Percentiles rank a stretch among this genome's conserved stretches.
phyloP scores from a whole-genome alignment of 768 basidiomycete genomes.

The Dentipellis fragilis region DNA sequence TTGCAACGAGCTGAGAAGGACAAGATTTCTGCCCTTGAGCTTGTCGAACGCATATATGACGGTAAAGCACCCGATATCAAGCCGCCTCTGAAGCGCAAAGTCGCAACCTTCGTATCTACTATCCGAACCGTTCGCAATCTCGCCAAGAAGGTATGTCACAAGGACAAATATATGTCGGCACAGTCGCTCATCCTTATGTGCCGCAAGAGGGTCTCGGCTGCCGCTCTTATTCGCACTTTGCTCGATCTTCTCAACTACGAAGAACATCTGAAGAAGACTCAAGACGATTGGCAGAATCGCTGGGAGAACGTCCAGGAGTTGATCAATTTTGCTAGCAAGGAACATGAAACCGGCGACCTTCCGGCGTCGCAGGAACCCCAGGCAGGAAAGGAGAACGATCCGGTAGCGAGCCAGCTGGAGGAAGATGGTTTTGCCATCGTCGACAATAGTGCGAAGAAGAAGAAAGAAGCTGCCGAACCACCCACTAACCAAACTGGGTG shows the following conservation, averaged over 20 bases:
- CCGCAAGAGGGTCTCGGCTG: constrained; percentile 39
- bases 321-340: constrained; percentile 64
- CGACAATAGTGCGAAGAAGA: background rate
- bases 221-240: constrained; percentile 52
- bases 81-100: constrained; percentile 53
- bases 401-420: background rate
- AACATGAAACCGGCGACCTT: background rate
- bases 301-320: constrained; percentile 87
- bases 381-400: background rate
- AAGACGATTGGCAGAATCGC: constrained; percentile 63
- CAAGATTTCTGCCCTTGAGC: constrained; percentile 42
- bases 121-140: constrained; percentile 42
- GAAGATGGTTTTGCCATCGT: background rate
- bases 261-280: constrained; percentile 56
- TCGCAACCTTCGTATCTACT: constrained; percentile 47
- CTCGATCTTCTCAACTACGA: constrained; percentile 54
- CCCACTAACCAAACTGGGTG: too few species aligned
- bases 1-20: constrained; percentile 38
- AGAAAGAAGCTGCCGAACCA: background rate
- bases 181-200: background rate
- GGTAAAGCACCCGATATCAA: constrained; percentile 54
- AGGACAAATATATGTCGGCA: background rate
- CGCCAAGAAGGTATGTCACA: constrained; percentile 39
- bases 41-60: constrained; percentile 57
- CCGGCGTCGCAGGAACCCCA: background rate